phyloP scores from a whole-genome alignment of 2,329 filamentous ascomycete genomes.

The Grosmannia huntii region DNA sequence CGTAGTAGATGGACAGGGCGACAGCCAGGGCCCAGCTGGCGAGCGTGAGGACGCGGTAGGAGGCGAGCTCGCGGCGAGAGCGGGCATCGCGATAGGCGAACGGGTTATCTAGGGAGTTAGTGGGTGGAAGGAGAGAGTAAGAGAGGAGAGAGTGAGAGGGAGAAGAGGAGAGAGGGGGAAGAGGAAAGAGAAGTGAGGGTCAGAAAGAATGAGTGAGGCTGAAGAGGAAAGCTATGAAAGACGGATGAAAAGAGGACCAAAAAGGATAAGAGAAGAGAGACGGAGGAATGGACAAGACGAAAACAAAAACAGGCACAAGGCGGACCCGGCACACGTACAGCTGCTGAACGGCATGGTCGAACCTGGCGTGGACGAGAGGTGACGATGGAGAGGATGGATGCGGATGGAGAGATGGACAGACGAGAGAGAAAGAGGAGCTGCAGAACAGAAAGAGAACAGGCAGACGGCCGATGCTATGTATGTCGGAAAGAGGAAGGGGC shows the following conservation, averaged over 20 bases:
- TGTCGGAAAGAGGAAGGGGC: neutral
- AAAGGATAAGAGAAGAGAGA: neutral
- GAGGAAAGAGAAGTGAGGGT: neutral
- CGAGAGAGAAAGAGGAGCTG: neutral
- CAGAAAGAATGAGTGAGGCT: neutral
- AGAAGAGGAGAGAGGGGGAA: neutral
- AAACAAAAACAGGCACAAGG: too few relatives aligned
- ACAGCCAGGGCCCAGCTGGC: constrained; percentile 65
- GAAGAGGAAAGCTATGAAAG: neutral
- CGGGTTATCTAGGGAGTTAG: constrained; percentile 50
- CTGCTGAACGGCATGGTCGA: neutral
- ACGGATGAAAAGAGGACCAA: neutral
- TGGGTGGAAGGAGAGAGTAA: too few relatives aligned
- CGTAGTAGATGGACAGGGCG: constrained; percentile 63
- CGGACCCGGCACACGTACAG: neutral
- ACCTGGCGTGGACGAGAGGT: neutral
- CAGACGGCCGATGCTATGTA: too few relatives aligned
- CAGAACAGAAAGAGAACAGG: too few relatives aligned
- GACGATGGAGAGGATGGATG: neutral
- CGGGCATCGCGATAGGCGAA: constrained; percentile 61
- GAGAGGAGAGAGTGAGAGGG: neutral
- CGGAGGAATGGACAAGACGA: too few relatives aligned
- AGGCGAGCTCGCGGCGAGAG: constrained; percentile 44
- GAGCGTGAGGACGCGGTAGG: constrained; percentile 65
- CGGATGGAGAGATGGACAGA: neutral